These are phyloP conservation scores for Penicillium frequentans DNA, from an alignment of 2,329 filamentous ascomycete species.

Conservation along the genomic window DNA sequence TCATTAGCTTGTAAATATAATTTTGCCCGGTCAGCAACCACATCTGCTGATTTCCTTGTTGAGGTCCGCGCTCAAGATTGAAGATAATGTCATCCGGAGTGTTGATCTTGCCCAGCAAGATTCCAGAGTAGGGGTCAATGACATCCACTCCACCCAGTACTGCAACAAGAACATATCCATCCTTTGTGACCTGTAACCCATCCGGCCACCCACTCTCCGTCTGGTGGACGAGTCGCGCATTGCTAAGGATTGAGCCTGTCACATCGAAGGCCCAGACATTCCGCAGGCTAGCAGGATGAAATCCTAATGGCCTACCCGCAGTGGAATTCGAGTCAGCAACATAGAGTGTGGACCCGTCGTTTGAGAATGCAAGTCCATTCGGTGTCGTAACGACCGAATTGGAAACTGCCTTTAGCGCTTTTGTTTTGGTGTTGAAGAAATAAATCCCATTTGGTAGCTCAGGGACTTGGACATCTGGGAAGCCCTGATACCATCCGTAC, in stretches of 20 bases:
- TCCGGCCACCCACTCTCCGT: slow-evolving; percentile 13
- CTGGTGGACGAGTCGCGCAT: slow-evolving; percentile 3
- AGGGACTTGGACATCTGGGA: slow-evolving; percentile 3
- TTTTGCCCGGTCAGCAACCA: slow-evolving; percentile 12
- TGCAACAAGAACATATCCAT: slow-evolving; percentile 7
- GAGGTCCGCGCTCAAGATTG: slow-evolving; percentile 9
- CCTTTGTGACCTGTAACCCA: slow-evolving; percentile 9
- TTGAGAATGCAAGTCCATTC: slow-evolving; percentile 8
- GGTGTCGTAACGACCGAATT: slow-evolving; percentile 2
- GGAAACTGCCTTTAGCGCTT: slow-evolving; percentile 2
- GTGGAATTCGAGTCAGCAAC: slow-evolving; percentile 12
- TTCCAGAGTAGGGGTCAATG: slow-evolving; percentile 2
- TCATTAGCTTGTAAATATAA: slow-evolving; percentile 7
- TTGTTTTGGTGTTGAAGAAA: slow-evolving; percentile 11
- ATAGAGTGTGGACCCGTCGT: slow-evolving; percentile 3
- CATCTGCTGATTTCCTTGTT: background rate
- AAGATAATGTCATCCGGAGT: slow-evolving; percentile 12
- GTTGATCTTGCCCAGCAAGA: slow-evolving; percentile 9
- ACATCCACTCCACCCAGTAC: slow-evolving; percentile 13
- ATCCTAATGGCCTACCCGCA: slow-evolving; percentile 3
- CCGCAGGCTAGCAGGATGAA: slow-evolving; percentile 2
- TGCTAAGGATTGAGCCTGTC: slow-evolving; percentile 5
- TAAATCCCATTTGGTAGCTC: slow-evolving; percentile 8
- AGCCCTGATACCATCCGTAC: slow-evolving; percentile 8
- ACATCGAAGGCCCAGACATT: slow-evolving; percentile 15